Evolutionary conservation across 2,329 filamentous ascomycete species (phyloP), one percentile per base, ranked within the genome.

Genomic region (Aspergillus sp.): DNA sequence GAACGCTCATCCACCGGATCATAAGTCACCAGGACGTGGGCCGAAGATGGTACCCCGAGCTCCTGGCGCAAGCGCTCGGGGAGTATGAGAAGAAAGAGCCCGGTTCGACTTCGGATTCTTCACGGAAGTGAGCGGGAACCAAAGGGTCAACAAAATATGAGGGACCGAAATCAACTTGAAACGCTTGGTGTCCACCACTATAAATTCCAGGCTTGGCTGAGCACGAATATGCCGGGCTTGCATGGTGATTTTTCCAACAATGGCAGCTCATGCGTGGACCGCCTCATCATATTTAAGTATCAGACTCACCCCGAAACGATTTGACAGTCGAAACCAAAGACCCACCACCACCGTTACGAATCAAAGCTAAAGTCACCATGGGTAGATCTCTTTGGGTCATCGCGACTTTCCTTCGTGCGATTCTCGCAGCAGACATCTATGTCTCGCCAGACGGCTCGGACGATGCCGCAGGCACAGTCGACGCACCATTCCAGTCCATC

Each of bases 21-120:
- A 75, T 70, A 6, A 74, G 72, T 41, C 72, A 75, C 45, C 72
- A 73, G 39, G 72, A 75, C 62, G 72, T 75, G 4, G 72, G 69
- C 3, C 58, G 67, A 15, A 59, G 71, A 57, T 75, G 71, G 71
- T 75, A 75, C 65, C 72, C 72, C 3, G 69, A 72, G 33, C 50
- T 74, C 8, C 59, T 75, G 46, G 63, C 62, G 2, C 62, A 63
- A 57, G 71, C 72, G 1, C 53, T 73, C 39, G 63, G 67, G 24
- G 69, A 66, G 53, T 62, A 63, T 47, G 58, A 60, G 31, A 55
- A 57, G 9, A 31, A 11, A 8, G 27, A 12, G 27, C 27, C 27
- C 27, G 9, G 27, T 31, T 31, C 27, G 27, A 31, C 27, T 31
- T 31, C 33, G 21, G 31, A 15, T 41, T 39, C 47, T 53, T 41